Percentiles rank a stretch among this genome's conserved stretches.
phyloP scores from a whole-genome alignment of 1,284 basidiomycete species.

The Microbotryum saponariae region DNA sequence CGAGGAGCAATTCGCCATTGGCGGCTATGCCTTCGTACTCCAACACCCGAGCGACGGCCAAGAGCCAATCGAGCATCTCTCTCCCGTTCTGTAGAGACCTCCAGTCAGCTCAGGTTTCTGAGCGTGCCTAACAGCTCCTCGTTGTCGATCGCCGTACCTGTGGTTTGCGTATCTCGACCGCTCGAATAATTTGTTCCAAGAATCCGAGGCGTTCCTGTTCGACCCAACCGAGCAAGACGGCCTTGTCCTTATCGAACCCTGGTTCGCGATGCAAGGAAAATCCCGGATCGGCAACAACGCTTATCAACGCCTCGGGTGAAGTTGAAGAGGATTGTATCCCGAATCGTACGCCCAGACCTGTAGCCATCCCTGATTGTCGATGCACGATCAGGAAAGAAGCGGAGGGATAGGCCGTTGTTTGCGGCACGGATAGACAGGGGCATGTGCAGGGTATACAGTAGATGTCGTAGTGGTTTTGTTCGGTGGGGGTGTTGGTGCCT shows the following conservation, averaged over 20 bases:
- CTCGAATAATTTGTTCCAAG: conserved; percentile 19
- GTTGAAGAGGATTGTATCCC: conserved; percentile 4
- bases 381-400: conserved; percentile 28
- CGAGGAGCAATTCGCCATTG: conserved; percentile 26
- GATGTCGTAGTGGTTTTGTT: too few species aligned
- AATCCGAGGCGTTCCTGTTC: conserved; percentile 22
- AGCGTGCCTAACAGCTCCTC: neutral
- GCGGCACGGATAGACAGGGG: neutral
- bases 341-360: conserved; percentile 26
- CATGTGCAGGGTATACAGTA: neutral
- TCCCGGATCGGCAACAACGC: conserved; percentile 17
- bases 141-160: neutral
- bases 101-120: neutral
- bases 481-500: too few species aligned
- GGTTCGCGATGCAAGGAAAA: conserved; percentile 23
- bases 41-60: conserved; percentile 13
- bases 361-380: conserved; percentile 21
- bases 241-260: conserved; percentile 19
- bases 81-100: conserved; percentile 4
- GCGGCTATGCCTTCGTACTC: conserved; percentile 28
- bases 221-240: conserved; percentile 30
- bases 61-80: conserved; percentile 27
- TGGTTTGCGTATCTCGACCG: conserved; percentile 8
- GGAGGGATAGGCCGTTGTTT: conserved; percentile 12
- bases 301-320: neutral